These are phyloP conservation scores for Vigna unguiculata DNA, from an alignment of 306 rosid genomes.

Conservation along the genomic window DNA sequence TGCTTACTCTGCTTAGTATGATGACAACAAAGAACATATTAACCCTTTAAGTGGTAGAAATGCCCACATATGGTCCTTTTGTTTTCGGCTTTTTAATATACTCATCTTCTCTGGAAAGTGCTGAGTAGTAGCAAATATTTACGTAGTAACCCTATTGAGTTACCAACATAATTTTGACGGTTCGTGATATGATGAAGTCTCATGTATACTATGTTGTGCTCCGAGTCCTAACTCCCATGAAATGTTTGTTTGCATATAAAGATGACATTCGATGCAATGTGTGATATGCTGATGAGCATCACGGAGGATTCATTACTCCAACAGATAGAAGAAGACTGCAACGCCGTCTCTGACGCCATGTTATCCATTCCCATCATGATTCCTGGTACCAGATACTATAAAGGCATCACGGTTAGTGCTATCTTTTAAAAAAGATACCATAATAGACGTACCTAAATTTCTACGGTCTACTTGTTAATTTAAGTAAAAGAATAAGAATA, in stretches of 20 bases:
- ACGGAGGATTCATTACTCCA: constrained; percentile 58
- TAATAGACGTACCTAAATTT: constrained; percentile 6
- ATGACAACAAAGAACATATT: not conserved
- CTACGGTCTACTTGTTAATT: not conserved
- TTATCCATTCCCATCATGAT: constrained; percentile 68
- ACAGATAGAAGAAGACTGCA: constrained; percentile 65
- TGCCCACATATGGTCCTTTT: not conserved
- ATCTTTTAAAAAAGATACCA: not conserved
- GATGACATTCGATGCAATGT: constrained; percentile 76
- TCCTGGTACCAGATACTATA: constrained; percentile 77
- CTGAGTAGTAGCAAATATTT: not conserved
- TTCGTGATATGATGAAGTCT: constrained; percentile 19
- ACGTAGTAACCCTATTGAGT: not conserved
- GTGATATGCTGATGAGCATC: constrained; percentile 73
- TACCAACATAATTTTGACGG: not conserved
- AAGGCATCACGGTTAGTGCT: constrained; percentile 62
- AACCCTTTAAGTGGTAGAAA: not conserved
- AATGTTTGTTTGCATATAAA: constrained; percentile 42
- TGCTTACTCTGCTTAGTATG: not conserved
- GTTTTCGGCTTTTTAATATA: not conserved
- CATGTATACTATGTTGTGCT: not conserved
- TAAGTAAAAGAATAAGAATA: not conserved
- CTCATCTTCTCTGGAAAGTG: not conserved
- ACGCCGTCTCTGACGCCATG: constrained; percentile 61
- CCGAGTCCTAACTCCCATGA: constrained; percentile 34